Evolutionary conservation across 257 asterid species (phyloP), one percentile per base, ranked within the genome.

Genomic region (Vinca minor): DNA sequence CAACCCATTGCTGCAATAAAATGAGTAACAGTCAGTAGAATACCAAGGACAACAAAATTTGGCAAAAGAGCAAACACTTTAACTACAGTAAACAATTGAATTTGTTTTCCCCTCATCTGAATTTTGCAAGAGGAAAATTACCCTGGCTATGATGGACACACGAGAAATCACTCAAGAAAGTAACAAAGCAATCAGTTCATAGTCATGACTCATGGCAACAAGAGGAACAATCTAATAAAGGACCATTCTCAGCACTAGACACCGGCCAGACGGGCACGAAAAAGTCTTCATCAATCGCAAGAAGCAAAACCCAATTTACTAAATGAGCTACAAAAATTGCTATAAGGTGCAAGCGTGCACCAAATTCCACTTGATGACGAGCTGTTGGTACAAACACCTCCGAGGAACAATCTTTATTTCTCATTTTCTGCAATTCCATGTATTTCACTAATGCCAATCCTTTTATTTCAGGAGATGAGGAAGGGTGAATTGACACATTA

Each of bases 1-100:
- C 98, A 73, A 91, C 66, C 98, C 98, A 91, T 88, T 88, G 98
- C 96, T 91, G 95, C 70, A 76, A 52, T 56, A 69, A n/a, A 73
- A 65, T 31, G 62, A 62, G 64, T 56, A 65, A 69, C 15, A 42
- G 63, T 78, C 71, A 79, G 75, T 9, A 57, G 31, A 64, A 60
- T 8, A 34, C 44, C 45, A 66, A 29, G 67, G 58, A 50, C 23
- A 44, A 41, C 50, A 44, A 61, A 52, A 59, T n/a, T 20, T 55
- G 20, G 26, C 13, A 50, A 63, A 12, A 59, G 50, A 52, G 52
- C 36, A 31, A 41, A 25, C 15, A 12, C 5, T 59, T 17, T 18
- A 15, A 14, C 63, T 21, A 66, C 21, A 59, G 28, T 21, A 21
- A 49, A 6, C 14, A 4, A 17, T 18, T 1, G 21, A 23, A 60